Base-by-base conservation (phyloP, 768 basidiomycete species). In the Exsudoporus frostii region DNA sequence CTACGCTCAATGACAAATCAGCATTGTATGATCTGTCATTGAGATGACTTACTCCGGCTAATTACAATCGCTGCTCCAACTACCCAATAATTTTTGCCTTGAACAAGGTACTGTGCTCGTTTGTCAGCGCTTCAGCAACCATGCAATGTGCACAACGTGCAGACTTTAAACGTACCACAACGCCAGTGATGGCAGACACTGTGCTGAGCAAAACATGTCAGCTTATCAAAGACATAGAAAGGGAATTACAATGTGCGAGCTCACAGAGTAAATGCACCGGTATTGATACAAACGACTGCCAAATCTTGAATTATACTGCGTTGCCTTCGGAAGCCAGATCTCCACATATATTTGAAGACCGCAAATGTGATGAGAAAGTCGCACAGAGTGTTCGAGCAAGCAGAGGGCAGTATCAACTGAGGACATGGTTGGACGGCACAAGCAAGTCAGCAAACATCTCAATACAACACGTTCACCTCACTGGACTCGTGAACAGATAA, bases 321-420 rank as follows among this genome's bases (percentile, higher is more conserved):
- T 38, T 40, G 32, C 30, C 27, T 51, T 15, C 47, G 54, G 24
- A 61, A 56, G 9, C 48, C 59, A 15, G 57, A 50, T 22, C 33
- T 61, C 60, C 59, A 62, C 59, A 62, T 45, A 8, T 62, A 62
- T 40, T 53, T 54, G 36, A 61, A 51, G 32, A 57, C 30, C 1
- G 34, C 32, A 0, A 0, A 27, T 15, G 55, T 51, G 38, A 58
- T 54, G 4, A 58, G 3, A 7, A 50, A 0, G 17, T 62, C 60
- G 8, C 53, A 51, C 1, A 42, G 0, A 0, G 36, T 19, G 6
- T 17, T 53, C 5, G 24, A 1, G 5, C 10, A 1, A 10, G 53
- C 8, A 20, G 4, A 29, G 0, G 45, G 41, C 6, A 53, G n/a
- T 30, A 58, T 32, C 4, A 48, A 15, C 60, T 62, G 14, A 17